phyloP scores from a whole-genome alignment of 2,329 filamentous ascomycete genomes.

The Ophiocordyceps camponoti-leonardi region DNA sequence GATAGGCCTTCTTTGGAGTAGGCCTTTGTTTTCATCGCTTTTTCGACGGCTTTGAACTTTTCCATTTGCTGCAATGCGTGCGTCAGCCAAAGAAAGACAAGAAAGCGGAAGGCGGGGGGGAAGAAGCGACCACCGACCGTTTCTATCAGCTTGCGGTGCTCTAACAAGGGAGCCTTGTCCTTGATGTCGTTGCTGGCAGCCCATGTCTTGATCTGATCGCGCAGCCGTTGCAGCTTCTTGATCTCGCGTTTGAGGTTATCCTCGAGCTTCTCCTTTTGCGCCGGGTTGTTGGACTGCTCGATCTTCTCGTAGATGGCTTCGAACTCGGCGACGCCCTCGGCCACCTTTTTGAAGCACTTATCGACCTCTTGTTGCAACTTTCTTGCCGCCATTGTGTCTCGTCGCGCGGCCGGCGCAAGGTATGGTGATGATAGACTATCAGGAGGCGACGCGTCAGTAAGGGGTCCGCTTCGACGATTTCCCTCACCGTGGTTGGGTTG shows the following conservation, averaged over 20 bases:
- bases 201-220: conserved; percentile 99
- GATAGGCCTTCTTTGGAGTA: conserved; percentile 97
- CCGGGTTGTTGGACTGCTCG: conserved; percentile 74
- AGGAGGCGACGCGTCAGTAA: not conserved
- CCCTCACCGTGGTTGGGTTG: too few species aligned
- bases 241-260: conserved; percentile 98
- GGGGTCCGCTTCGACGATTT: too few species aligned
- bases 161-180: conserved; percentile 89
- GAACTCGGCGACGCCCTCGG: conserved; percentile 81
- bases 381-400: conserved; percentile 71
- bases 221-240: conserved; percentile 95
- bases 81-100: not conserved
- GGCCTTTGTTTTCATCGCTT: conserved; percentile 99
- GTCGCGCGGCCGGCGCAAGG: conserved; percentile 1
- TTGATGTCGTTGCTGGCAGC: conserved; percentile 97
- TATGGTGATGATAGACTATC: not conserved
- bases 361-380: conserved; percentile 98
- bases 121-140: conserved; percentile 45
- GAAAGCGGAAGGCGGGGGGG: too few species aligned
- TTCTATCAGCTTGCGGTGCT: conserved; percentile 92
- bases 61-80: conserved; percentile 71
- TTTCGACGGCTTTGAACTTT: conserved; percentile 99
- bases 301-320: conserved; percentile 97
- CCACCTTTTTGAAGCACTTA: conserved; percentile 98
- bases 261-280: conserved; percentile 96